Base-by-base conservation (phyloP, 495 filamentous ascomycete genomes). In the Aspergillus ellipticus region DNA sequence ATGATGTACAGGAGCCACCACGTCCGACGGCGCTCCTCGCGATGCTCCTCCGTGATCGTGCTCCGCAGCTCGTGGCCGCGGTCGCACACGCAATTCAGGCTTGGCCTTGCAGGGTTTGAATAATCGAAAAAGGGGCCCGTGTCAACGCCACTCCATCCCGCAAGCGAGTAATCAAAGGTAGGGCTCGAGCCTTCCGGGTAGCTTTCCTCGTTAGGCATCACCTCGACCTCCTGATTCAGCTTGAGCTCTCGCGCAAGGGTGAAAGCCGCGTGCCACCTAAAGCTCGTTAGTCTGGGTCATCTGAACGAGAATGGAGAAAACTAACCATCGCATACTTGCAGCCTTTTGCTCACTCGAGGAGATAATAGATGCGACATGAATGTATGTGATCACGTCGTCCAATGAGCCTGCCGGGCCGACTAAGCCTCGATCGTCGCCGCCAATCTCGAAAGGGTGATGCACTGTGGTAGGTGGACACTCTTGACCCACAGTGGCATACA, bases 271-370 rank as follows among this genome's bases (percentile, higher is more conserved):
- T 96, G 93, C 92, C 92, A 97, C 92, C 92, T 76, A 47, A 21
- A 46, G 19, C n/a, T 10, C 21, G 37, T 55, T 42, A 64, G 59
- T 31, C 43, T 20, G 24, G 19, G 20, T 41, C 22, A 16, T 21
- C 11, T 20, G 42, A 47, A 7, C 19, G 22, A 6, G 9, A 7
- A 47, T 2, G 24, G 21, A n/a, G 45, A 16, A 29, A 24, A 60
- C 66, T 17, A 54, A 76, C 92, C 92, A 97, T 58, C 92, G 79
- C 66, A 97, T 81, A 60, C 91, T 96, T 26, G 92, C 92, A 8
- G 90, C 90, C 68, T 96, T 96, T 70, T 96, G 93, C 65, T 97
- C 92, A 64, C 89, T 96, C 1, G 92, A 90, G 4, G 91, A 96
- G 20, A 96, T 88, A 22, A 97, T 92, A 8, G 89, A 93, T 8